These are phyloP conservation scores for Marasmius tenuissimus DNA, from an alignment of 1,284 basidiomycete genomes.

Conservation along the genomic window DNA sequence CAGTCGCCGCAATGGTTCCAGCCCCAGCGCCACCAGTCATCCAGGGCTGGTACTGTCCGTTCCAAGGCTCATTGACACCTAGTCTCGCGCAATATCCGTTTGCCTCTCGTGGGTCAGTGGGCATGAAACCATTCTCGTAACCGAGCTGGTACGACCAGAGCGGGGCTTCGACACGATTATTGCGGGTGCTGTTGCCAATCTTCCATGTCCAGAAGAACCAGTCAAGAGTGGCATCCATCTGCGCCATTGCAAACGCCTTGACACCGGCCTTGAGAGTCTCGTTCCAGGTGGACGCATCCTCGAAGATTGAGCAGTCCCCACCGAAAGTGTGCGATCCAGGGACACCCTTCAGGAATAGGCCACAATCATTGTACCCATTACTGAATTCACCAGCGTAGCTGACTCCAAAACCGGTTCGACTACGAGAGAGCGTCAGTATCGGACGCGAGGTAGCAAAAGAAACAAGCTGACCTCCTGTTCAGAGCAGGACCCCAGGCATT, in stretches of 20 bases:
- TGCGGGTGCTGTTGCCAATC: conserved; percentile 69
- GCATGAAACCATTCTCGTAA: conserved; percentile 77
- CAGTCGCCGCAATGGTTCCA: conserved; percentile 53
- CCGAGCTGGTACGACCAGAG: conserved; percentile 86
- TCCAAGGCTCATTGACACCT: conserved; percentile 48
- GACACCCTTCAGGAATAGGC: conserved; percentile 67
- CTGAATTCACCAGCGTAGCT: conserved; percentile 74
- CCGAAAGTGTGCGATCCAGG: conserved; percentile 44
- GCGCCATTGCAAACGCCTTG: conserved; percentile 52
- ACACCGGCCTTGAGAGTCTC: conserved; percentile 57
- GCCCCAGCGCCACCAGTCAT: conserved; percentile 80
- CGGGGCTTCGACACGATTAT: conserved; percentile 58
- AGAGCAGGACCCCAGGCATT: conserved; percentile 50
- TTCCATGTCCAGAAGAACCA: conserved; percentile 78
- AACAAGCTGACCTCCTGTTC: conserved; percentile 39
- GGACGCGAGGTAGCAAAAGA: background rate
- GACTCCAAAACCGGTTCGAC: conserved; percentile 56
- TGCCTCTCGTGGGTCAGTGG: conserved; percentile 71
- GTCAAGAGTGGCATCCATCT: conserved; percentile 57
- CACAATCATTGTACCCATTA: conserved; percentile 65
- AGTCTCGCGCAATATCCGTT: conserved; percentile 65
- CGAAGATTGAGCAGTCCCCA: conserved; percentile 57
- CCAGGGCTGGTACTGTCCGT: conserved; percentile 63
- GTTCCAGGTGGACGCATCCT: conserved; percentile 63
- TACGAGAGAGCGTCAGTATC: conserved; percentile 13